Conservation (phyloP, 1,284 basidiomycete genomes). For the Abortiporus biennis region DNA sequence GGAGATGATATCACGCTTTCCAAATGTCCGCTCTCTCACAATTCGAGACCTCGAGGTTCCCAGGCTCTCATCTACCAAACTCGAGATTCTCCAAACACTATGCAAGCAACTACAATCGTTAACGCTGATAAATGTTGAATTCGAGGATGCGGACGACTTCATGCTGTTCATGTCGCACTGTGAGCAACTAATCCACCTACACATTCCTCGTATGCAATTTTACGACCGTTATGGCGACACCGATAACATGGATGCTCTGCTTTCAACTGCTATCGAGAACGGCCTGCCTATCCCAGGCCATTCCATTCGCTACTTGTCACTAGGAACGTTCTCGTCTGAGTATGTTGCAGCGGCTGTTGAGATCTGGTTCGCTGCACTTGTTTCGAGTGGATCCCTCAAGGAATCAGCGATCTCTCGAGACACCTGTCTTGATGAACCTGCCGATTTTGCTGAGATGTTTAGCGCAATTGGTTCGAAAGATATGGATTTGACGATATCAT, state of each 20-base stretch:
- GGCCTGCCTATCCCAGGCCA: not conserved
- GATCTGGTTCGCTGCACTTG: not conserved
- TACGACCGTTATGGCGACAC: not conserved
- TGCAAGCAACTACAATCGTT: not conserved
- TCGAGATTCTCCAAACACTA: not conserved
- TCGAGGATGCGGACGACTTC: not conserved
- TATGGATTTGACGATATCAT: not conserved
- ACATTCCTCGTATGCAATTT: not conserved
- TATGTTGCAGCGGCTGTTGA: not conserved
- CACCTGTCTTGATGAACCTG: not conserved
- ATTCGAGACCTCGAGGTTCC: conserved; percentile 3
- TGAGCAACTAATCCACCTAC: not conserved
- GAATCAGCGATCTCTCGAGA: not conserved
- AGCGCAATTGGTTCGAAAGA: not conserved
- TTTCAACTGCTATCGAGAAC: not conserved
- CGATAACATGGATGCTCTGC: not conserved
- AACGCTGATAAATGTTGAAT: not conserved
- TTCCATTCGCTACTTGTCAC: not conserved
- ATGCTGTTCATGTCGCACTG: not conserved
- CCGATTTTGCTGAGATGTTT: not conserved
- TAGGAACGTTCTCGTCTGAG: not conserved
- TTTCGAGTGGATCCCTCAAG: not conserved
- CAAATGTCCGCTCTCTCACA: not conserved
- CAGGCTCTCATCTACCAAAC: not conserved
- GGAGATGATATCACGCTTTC: not conserved